phyloP scores from a whole-genome alignment of 768 basidiomycete species.

The Trametes villosa region DNA sequence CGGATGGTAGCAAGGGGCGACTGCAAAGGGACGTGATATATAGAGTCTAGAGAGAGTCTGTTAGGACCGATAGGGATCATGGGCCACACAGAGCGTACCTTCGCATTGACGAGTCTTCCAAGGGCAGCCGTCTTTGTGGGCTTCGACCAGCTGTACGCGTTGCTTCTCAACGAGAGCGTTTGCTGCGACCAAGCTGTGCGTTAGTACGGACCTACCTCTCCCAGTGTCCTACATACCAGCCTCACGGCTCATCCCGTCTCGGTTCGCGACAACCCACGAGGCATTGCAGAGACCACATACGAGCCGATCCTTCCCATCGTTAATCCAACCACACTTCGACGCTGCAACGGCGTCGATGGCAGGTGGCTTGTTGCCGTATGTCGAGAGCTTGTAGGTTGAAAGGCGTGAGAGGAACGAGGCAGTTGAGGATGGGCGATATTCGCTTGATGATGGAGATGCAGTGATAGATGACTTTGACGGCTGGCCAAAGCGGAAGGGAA shows the following conservation, averaged over 20 bases:
- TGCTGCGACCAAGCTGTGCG: conserved; percentile 44
- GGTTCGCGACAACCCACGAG: conserved; percentile 75
- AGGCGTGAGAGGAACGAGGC: conserved; percentile 75
- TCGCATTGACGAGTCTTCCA: conserved; percentile 86
- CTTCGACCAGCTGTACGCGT: conserved; percentile 60
- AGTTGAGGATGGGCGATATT: conserved; percentile 80
- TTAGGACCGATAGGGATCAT: conserved; percentile 5
- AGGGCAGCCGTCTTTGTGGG: conserved; percentile 83
- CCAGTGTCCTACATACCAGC: conserved; percentile 60
- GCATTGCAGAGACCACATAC: conserved; percentile 71
- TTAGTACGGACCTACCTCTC: conserved; percentile 38
- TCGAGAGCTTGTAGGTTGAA: conserved; percentile 76
- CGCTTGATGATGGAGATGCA: conserved; percentile 45
- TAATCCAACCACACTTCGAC: conserved; percentile 81
- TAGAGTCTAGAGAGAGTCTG: conserved; percentile 53
- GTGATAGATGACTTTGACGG: conserved; percentile 35
- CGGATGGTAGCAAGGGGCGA: conserved; percentile 65
- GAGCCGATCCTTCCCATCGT: conserved; percentile 80
- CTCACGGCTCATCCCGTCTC: conserved; percentile 74
- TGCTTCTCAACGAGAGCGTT: conserved; percentile 78
- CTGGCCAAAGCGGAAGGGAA: conserved; percentile 48
- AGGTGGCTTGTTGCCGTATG: conserved; percentile 78
- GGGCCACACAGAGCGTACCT: conserved; percentile 50
- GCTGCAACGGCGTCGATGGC: conserved; percentile 80
- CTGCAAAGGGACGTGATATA: conserved; percentile 76